Percentiles rank a stretch among this genome's conserved stretches.
phyloP scores from a whole-genome alignment of 2,329 filamentous ascomycete genomes.

The Hypoxylon sp. region DNA sequence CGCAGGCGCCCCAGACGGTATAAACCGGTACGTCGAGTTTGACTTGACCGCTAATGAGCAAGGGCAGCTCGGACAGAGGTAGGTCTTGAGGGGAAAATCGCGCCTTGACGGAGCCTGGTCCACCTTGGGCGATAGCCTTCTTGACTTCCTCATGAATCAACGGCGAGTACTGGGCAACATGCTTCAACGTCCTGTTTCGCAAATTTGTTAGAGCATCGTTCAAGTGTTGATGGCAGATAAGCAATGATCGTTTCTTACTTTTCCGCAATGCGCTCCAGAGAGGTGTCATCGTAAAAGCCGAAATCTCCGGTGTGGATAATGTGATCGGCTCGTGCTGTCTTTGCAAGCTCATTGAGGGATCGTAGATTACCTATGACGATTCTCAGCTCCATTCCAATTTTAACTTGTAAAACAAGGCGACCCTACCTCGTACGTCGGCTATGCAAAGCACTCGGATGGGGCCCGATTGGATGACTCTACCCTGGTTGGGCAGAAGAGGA shows the following conservation, averaged over 20 bases:
- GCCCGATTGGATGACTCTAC: slow-evolving; percentile 73
- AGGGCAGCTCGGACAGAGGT: slow-evolving; percentile 90
- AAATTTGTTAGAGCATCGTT: slow-evolving; percentile 34
- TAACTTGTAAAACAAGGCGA: slow-evolving; percentile 6
- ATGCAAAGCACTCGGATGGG: slow-evolving; percentile 77
- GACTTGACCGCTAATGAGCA: slow-evolving; percentile 87
- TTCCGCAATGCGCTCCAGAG: slow-evolving; percentile 95
- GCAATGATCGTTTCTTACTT: slow-evolving; percentile 73
- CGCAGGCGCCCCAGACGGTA: slow-evolving; percentile 98
- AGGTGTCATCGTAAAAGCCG: slow-evolving; percentile 97
- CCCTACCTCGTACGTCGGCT: slow-evolving; percentile 77
- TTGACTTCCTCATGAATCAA: slow-evolving; percentile 84
- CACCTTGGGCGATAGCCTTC: slow-evolving; percentile 73
- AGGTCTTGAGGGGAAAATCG: slow-evolving; percentile 85
- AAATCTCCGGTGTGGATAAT: slow-evolving; percentile 99
- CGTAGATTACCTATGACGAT: slow-evolving; percentile 81
- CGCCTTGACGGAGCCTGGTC: slow-evolving; percentile 84
- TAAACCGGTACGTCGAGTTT: slow-evolving; percentile 97
- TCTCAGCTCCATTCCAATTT: slow-evolving; percentile 35
- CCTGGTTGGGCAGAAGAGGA: slow-evolving; percentile 75
- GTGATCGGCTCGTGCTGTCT: slow-evolving; percentile 93
- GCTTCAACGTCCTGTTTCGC: slow-evolving; percentile 84
- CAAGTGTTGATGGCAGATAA: neutral
- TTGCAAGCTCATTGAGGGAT: slow-evolving; percentile 96
- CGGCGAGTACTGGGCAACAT: slow-evolving; percentile 98